Base-by-base conservation (phyloP, 345 rosid species). In the Salix koriyanagi region DNA sequence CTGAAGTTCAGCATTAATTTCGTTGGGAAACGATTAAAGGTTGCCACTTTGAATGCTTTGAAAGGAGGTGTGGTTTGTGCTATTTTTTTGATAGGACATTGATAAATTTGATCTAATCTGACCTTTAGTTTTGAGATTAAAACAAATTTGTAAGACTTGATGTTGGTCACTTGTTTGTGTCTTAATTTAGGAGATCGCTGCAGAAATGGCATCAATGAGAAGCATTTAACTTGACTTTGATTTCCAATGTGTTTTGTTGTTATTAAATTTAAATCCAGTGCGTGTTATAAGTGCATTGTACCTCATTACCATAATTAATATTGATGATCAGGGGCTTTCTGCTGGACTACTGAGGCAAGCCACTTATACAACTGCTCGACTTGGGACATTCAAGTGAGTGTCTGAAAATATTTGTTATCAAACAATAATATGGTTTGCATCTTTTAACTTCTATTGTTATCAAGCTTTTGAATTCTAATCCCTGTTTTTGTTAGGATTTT, bases 321-420 rank as follows among this genome's bases (percentile, higher is more conserved):
- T 9, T 9, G 23, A 58, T 23, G 68, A 32, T 58, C 86, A 93
- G 99, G 99, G 99, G 21, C 84, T 96, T 21, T 87, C 95, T 39
- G 99, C 99, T 74, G 99, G 99, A 78, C 82, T 96, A 58, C 86
- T 96, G 42, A 92, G 99, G 85, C 99, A 96, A 87, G 99, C 98
- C 75, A 96, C 99, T 48, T 96, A 91, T 80, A 92, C 99, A 66
- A 96, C 99, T 30, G 99, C 99, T 16, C 91, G 99, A 41, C 97
- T 96, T 76, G 99, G 99, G 78, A 85, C 99, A 71, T 96, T 96
- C 87, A 92, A 78, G 99, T 96, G 82, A 89, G 90, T 83, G 30
- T 41, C 76, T 79, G 25, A 65, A 7, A 44, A 26, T 39, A 26
- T 46, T 46, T 46, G 36, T 58, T 42, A 10, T 61, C n/a, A 18